Evolutionary conservation across 108 stramenopile genomes (phyloP).

Genomic region (Skeletonema grethae): DNA sequence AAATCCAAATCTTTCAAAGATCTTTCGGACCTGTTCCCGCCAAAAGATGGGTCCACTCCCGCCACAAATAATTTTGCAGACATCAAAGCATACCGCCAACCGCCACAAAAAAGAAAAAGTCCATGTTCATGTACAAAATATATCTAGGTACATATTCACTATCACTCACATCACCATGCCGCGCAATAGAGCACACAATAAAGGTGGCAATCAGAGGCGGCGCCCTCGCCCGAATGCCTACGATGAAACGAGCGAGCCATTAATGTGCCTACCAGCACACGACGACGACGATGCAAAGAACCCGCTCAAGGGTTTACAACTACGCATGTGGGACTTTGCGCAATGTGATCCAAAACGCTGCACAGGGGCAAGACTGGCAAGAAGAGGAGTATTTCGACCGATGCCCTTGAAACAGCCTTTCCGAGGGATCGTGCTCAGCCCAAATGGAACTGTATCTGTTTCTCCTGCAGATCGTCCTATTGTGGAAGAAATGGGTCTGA

Average conservation of each 20-base stretch:
- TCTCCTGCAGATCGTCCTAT: constrained; percentile 89
- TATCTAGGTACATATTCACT: too few relatives aligned
- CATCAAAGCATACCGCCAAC: too few relatives aligned
- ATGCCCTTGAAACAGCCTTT: constrained; percentile 88
- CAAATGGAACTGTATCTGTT: constrained; percentile 85
- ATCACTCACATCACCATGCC: neutral
- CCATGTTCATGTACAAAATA: too few relatives aligned
- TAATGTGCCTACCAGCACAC: neutral
- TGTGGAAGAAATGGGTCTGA: constrained; percentile 77
- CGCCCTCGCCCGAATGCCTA: neutral
- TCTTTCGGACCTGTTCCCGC: too few relatives aligned
- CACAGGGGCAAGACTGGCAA: constrained; percentile 89
- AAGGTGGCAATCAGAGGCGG: neutral
- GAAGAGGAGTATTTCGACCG: constrained; percentile 73
- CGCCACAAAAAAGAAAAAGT: too few relatives aligned
- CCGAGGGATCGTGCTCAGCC: constrained; percentile 93
- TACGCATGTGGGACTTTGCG: constrained; percentile 98
- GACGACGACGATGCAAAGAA: constrained; percentile 27
- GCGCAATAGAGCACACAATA: neutral
- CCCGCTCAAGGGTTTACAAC: constrained; percentile 63
- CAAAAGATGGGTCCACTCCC: too few relatives aligned
- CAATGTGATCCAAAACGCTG: constrained; percentile 99
- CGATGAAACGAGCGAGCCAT: neutral
- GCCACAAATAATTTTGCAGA: too few relatives aligned
- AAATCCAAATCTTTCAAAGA: too few relatives aligned